Evolutionary conservation across 2,329 filamentous ascomycete species (phyloP), one percentile per base, ranked within the genome.

Genomic region (Apiospora saccharicola): DNA sequence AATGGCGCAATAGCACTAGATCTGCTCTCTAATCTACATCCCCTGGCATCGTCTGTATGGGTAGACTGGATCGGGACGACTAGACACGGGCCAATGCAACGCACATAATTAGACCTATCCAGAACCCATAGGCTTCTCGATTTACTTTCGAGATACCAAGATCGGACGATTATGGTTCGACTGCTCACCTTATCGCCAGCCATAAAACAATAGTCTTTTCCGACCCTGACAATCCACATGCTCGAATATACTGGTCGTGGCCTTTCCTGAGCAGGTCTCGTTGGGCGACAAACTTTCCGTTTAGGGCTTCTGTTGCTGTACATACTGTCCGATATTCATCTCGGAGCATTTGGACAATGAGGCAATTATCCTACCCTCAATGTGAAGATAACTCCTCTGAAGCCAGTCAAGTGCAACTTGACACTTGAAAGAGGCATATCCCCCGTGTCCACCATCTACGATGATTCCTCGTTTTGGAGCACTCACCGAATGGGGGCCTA

Each of bases 1-100:
- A 19, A 64, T 37, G 57, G 57, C 22, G 57, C 57, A 41, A 64
- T 64, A 41, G 34, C 16, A 64, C 53, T 61, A 61, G 53, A 22
- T 1, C 53, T 61, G 53, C 19, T 19, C 53, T 37, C 30, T n/a
- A 8, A 37, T 12, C 16, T 22, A 8, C 53, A 7, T 37, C 16
- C 53, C 53, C 53, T 34, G 53, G 5, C 53, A 51, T 24, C 10
- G 7, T 22, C 8, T 22, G 22, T 10, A 34, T 3, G 26, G 26
- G 51, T 8, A 57, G 51, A 26, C 51, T 57, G 7, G 26, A 57
- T 22, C 49, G n/a, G 26, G 51, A 34, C 26, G 13, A 16, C 51
- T 34, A 51, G 49, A 24, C 49, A 26, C 49, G 24, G 49, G 49
- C 49, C 49, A 34, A 30, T 26, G 14, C 16, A 22, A 19, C 14